Base-by-base conservation (phyloP, 768 basidiomycete genomes). In the Lyophyllum shimeji region DNA sequence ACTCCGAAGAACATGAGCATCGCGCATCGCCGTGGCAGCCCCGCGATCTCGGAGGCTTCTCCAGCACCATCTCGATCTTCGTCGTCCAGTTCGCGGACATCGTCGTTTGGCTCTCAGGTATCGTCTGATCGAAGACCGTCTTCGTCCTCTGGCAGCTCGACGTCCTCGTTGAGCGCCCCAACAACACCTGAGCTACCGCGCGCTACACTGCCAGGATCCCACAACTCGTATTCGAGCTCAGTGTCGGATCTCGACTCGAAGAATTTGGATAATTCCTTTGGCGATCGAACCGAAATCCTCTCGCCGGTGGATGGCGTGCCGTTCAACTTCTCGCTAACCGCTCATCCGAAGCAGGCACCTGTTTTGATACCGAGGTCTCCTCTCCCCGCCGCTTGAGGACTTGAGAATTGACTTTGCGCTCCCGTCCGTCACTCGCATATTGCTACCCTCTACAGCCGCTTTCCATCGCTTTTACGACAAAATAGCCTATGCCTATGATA, bases 1-100 rank as follows among this genome's bases (percentile, higher is more conserved):
- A 56, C 61, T 1, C 69, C 67, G 9, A 54, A 59, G 12, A 40
- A 58, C 11, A 21, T 46, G 37, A 61, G 58, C 20, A 47, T 55
- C 15, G 33, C 60, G 7, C 63, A 61, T 23, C 54, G 60, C 7
- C 52, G 46, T 13, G 40, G 48, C n/a, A 64, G 55, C 23, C 51
- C 60, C 25, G 34, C 61, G 0, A 11, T 57, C 8, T 50, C 51
- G 46, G 53, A 47, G 17, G 33, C 53, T 9, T 60, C 65, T 34
- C 56, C 55, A 4, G 37, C 47, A 23, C 52, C 58, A 15, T 57
- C 59, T 20, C 45, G 57, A 18, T 53, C 59, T 12, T 42, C 50
- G 33, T 50, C 58, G 27, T 56, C 60, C 33, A 50, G 46, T 25
- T 60, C 65, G 20, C 45, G 47, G 13, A 31, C 46, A 5, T 52